Evolutionary conservation across 139 green algal genomes (phyloP).

Genomic region (Auxenochlorella pyrenoidosa): DNA sequence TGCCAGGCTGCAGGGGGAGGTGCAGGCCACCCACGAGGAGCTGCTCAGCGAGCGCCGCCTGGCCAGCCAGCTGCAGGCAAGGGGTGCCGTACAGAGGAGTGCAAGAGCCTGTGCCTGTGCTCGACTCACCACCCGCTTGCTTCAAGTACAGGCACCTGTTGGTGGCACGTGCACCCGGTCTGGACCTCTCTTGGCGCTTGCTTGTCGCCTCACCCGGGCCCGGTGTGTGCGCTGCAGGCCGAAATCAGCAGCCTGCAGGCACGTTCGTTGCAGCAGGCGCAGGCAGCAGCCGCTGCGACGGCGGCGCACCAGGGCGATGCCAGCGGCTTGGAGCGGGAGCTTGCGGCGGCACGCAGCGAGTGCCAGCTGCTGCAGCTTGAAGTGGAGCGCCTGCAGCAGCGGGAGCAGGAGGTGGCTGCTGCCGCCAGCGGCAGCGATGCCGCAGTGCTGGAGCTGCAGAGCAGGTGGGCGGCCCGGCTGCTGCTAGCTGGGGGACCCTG

Average conservation of each 20-base stretch:
- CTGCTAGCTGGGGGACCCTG: not conserved
- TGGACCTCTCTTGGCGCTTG: no score
- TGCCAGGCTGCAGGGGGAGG: slow-evolving; percentile 4
- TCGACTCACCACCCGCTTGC: no score
- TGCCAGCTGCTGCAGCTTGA: slow-evolving; percentile 8
- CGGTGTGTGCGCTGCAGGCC: not conserved
- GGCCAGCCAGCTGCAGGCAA: slow-evolving; percentile 5
- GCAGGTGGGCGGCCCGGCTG: not conserved
- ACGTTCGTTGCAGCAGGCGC: slow-evolving; percentile 1
- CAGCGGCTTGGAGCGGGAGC: slow-evolving; percentile 17
- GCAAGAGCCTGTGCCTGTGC: no score
- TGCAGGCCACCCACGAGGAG: not conserved
- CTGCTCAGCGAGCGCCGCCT: not conserved
- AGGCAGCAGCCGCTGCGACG: not conserved
- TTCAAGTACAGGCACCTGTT: no score
- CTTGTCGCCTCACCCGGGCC: no score
- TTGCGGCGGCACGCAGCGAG: slow-evolving; percentile 7
- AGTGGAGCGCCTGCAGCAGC: not conserved
- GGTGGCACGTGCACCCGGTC: no score
- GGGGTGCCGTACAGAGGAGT: not conserved
- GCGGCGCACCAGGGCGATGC: not conserved
- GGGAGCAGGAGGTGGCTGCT: not conserved
- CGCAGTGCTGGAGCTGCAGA: slow-evolving; percentile 1
- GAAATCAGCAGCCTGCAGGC: slow-evolving; percentile 8
- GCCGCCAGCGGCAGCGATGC: not conserved